phyloP scores from a whole-genome alignment of 2,329 filamentous ascomycete genomes.

The Venturia effusa region DNA sequence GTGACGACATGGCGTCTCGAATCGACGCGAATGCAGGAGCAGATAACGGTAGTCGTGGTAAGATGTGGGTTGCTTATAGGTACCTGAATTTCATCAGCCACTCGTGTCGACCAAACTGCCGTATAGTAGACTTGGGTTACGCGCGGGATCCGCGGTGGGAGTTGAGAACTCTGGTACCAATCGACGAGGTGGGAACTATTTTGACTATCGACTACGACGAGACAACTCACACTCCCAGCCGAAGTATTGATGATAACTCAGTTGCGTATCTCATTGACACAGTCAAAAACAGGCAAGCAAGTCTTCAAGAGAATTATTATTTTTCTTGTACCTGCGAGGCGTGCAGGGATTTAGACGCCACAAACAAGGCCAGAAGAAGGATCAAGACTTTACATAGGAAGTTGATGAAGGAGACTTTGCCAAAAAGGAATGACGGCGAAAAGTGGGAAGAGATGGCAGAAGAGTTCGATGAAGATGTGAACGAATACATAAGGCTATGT shows the following conservation, averaged over 20 bases:
- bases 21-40: not conserved
- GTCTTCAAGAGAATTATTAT: not conserved
- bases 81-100: not conserved
- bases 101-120: not conserved
- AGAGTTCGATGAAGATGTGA: not conserved
- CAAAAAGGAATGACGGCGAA: not conserved
- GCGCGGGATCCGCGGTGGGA: not conserved
- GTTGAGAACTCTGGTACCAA: not conserved
- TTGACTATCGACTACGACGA: not conserved
- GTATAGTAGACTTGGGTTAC: not conserved
- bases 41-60: not conserved
- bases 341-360: not conserved
- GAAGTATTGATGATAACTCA: not conserved
- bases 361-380: not conserved
- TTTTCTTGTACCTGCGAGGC: not conserved
- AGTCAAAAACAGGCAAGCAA: not conserved
- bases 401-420: not conserved
- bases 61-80: not conserved
- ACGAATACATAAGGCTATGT: not conserved
- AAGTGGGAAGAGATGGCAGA: not conserved
- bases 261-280: not conserved
- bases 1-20: not conserved
- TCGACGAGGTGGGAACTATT: not conserved
- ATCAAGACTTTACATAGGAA: not conserved
- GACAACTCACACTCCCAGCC: not conserved